Evolutionary conservation across 495 filamentous ascomycete species (phyloP).

Genomic region (Aspergillus steynii): DNA sequence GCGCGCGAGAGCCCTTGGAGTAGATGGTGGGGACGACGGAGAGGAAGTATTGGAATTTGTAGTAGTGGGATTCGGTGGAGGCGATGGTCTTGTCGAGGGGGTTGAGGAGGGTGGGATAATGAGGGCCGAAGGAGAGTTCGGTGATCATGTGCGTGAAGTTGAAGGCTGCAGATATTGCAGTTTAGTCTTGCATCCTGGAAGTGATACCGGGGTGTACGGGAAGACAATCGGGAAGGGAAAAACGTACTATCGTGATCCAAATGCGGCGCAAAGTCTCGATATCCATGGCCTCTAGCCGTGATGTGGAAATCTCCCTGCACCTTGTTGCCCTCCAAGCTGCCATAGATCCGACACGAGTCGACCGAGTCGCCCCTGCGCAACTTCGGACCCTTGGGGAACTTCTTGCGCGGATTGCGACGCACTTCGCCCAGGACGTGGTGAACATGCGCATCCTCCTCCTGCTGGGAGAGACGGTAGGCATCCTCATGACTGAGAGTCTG

Average conservation of each 20-base stretch:
- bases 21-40: conserved; percentile 97
- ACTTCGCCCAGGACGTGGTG: conserved; percentile 53
- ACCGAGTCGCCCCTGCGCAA: conserved; percentile 54
- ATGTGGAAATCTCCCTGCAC: conserved; percentile 99
- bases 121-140: conserved; percentile 94
- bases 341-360: conserved; percentile 82
- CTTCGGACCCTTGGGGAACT: conserved; percentile 69
- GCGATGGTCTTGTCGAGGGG: conserved; percentile 91
- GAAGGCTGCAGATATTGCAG: conserved; percentile 58
- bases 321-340: conserved; percentile 87
- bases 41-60: conserved; percentile 98
- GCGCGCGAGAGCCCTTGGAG: conserved; percentile 57
- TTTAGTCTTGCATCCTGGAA: too few species aligned
- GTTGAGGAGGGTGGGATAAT: conserved; percentile 90
- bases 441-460: conserved; percentile 55
- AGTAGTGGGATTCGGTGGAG: conserved; percentile 73
- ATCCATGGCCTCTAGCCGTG: conserved; percentile 92
- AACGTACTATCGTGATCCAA: conserved; percentile 76
- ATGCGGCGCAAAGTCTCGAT: conserved; percentile 75
- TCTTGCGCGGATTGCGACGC: conserved; percentile 42
- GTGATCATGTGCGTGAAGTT: conserved; percentile 98
- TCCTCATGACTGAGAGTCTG: conserved; percentile 50
- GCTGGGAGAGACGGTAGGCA: conserved; percentile 37
- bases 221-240: neutral
- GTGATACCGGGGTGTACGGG: too few species aligned